phyloP scores from a whole-genome alignment of 2,329 filamentous ascomycete species.

The Aspergillus japonicus region DNA sequence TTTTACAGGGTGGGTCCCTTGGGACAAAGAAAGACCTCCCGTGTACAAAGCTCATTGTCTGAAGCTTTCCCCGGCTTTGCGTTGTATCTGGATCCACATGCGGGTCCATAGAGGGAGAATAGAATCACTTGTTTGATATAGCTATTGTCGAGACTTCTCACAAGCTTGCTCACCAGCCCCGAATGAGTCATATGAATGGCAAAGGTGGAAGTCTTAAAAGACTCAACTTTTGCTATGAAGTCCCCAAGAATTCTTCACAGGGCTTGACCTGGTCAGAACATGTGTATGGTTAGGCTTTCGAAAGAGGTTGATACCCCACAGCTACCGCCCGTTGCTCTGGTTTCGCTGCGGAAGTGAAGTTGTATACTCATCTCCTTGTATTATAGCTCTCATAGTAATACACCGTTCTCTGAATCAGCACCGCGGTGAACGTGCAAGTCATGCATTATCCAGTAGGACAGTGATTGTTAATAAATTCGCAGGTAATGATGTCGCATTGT shows the following conservation, averaged over 20 bases:
- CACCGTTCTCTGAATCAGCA: no score
- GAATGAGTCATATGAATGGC: background rate
- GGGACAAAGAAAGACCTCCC: background rate
- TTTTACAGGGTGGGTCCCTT: background rate
- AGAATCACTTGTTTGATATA: background rate
- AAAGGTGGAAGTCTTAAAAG: background rate
- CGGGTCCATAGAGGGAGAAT: background rate
- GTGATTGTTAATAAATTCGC: no score
- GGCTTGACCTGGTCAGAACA: background rate
- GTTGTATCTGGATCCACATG: background rate
- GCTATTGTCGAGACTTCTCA: background rate
- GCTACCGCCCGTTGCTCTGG: no score
- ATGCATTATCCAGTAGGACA: no score
- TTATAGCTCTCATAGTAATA: no score
- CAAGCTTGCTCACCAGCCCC: background rate
- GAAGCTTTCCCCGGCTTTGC: background rate
- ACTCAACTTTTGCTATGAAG: background rate
- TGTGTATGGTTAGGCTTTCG: background rate
- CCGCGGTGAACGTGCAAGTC: no score
- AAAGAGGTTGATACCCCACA: no score
- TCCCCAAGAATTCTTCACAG: background rate
- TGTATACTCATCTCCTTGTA: no score
- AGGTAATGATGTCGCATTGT: no score
- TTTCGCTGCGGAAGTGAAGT: no score
- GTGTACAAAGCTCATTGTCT: no score